Conservation (phyloP, 2,329 filamentous ascomycete genomes). For the Didymella glomerata region DNA sequence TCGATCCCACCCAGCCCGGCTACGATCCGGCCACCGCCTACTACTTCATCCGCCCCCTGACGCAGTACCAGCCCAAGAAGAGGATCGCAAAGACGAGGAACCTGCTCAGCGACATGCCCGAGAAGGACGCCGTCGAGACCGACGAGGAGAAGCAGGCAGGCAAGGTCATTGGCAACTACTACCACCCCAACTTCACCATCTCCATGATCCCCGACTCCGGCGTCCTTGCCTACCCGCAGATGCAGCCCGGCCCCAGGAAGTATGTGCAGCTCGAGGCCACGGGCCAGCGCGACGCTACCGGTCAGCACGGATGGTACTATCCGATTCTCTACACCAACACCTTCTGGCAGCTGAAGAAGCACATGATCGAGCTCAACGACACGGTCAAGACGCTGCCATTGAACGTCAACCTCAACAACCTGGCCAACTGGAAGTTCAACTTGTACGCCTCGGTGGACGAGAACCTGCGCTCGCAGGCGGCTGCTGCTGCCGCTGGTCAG, state of each 20-base stretch:
- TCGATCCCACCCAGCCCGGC: conserved; percentile 76
- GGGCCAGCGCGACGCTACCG: conserved; percentile 81
- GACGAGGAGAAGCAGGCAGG: conserved; percentile 63
- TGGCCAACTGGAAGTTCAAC: conserved; percentile 88
- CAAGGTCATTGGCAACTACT: conserved; percentile 83
- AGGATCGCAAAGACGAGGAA: conserved; percentile 88
- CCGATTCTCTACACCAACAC: conserved; percentile 92
- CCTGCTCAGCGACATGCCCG: conserved; percentile 67
- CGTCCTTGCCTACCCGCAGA: conserved; percentile 68
- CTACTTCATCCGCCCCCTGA: conserved; percentile 84
- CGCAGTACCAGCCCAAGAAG: conserved; percentile 90
- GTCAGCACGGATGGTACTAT: conserved; percentile 92
- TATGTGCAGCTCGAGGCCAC: conserved; percentile 82
- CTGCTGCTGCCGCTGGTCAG: conserved; percentile 76
- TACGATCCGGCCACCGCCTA: conserved; percentile 82
- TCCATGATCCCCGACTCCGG: conserved; percentile 85
- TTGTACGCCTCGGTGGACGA: conserved; percentile 85
- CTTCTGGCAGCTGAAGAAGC: conserved; percentile 92
- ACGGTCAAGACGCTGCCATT: conserved; percentile 84
- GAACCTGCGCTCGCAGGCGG: conserved; percentile 82
- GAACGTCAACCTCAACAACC: conserved; percentile 82
- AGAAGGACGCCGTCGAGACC: conserved; percentile 59
- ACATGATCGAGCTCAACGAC: conserved; percentile 91
- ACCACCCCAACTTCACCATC: conserved; percentile 93
- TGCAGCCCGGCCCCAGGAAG: conserved; percentile 78